Base-by-base conservation (phyloP, 2,329 filamentous ascomycete genomes). In the Aspergillus hortae region DNA sequence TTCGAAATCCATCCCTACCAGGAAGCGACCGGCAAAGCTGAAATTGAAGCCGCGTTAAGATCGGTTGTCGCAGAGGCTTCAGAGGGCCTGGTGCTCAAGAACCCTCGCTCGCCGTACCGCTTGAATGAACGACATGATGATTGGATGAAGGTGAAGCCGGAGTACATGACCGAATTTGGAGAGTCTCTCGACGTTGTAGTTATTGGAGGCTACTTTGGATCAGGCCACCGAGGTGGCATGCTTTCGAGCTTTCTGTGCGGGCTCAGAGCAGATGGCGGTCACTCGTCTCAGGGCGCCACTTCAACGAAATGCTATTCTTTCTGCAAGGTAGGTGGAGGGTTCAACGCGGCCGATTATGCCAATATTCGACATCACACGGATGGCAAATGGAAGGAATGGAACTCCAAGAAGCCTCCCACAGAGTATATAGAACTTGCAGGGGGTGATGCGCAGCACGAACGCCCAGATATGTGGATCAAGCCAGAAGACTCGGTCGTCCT, bases 121-220 rank as follows among this genome's bases (percentile, higher is more conserved):
- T 79, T 97, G 9, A 96, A 95, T 65, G 89, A 90, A 60, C 87
- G 94, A 44, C 94, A 95, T 63, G 89, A 95, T 61, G 90, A 96
- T 70, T 99, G 94, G 94, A 87, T 96, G 74, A 99, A 99, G 68
- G 92, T 99, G 7, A 99, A 99, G 65, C 94, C 94, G 1, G 94
- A 99, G 58, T 99, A 99, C 70, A 96, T 97, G 92, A 86, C 86
- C 2, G 92, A 96, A 56, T 96, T 94, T 67, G 94, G 94, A 55
- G 92, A 97, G 71, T 90, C 88, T 0, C 82, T 99, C 3, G 94
- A 99, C 67, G 90, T 91, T 59, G 76, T 96, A 12, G 79, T 99
- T 14, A 84, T 99, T 48, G 94, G 92, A 49, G 94, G 90, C 7
- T 97, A 96, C 72, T 99, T 89, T 67, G 94, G 94, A 12, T 89